Base-by-base conservation (phyloP, 2,329 filamentous ascomycete genomes). In the Pleomassaria siparia region DNA sequence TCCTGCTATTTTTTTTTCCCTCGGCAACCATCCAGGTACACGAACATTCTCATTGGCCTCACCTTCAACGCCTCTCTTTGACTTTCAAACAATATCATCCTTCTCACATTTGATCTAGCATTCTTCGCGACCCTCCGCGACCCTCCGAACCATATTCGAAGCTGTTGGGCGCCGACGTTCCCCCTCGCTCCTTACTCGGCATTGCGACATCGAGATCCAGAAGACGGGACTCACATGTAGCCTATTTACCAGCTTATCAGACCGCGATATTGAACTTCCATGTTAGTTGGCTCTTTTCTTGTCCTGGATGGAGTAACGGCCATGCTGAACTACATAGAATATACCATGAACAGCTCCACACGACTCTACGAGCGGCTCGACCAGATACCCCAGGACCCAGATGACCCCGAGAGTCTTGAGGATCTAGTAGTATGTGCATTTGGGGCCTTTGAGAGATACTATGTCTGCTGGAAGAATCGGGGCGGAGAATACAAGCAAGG, bases 401-500 rank as follows among this genome's bases (percentile, higher is more conserved):
- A 49, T 7, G 58, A 67, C 35, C 60, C 64, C 1, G 64, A 69
- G 21, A 62, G 74, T 57, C 36, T 73, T 42, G 55, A 69, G 16
- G 69, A 71, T 43, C 53, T 72, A 8, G 46, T 73, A 2, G 65
- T 72, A 4, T 70, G 69, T 45, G 70, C 70, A 1, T 69, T 72
- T 42, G 70, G 70, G 0, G 69, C 69, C 0, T 73, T 73, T 29
- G 70, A 71, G 35, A 56, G 68, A 37, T 72, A 72, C 44, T 73
- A 71, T 40, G 58, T 73, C 7, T 72, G 69, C 44, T 73, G 69
- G 70, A 70, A 64, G 47, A 71, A 63, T 15, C 58, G 54, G 30
- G 53, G 55, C 15, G 70, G 70, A 7, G 55, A 65, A 22, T 72
- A 64, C 41, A 60, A 56, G 37, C 70, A 72, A 65, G 69, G 69